Evolutionary conservation across 768 basidiomycete species (phyloP).

Genomic region (Multifurca ochricompacta): DNA sequence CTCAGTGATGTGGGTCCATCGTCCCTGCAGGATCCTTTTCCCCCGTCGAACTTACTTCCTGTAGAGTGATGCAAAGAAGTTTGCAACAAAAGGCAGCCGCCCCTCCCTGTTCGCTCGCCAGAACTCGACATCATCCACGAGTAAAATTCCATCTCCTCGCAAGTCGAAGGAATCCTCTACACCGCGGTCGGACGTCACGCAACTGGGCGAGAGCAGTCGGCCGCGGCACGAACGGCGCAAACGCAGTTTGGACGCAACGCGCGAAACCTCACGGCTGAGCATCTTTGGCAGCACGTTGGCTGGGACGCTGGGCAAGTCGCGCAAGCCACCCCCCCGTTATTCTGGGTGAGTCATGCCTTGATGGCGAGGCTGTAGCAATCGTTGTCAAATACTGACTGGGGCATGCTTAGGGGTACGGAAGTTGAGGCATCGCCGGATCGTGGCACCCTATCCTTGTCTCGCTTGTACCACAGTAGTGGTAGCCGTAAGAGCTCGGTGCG

Average conservation of each 20-base stretch:
- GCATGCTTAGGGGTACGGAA: conserved; percentile 27
- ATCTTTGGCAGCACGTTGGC: conserved; percentile 69
- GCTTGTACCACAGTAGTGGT: conserved; percentile 32
- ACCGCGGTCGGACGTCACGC: conserved; percentile 17
- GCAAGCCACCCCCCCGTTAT: conserved; percentile 79
- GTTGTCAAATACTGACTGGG: background rate
- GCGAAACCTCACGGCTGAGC: conserved; percentile 50
- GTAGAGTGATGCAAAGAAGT: conserved; percentile 44
- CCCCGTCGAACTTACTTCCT: background rate
- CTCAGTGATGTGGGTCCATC: conserved; percentile 58
- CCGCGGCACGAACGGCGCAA: conserved; percentile 32
- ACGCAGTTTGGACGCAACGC: conserved; percentile 41
- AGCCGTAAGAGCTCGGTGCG: conserved; percentile 38
- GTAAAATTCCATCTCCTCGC: conserved; percentile 24
- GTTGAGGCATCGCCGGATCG: conserved; percentile 38
- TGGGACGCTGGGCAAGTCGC: conserved; percentile 51
- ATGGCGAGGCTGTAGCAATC: background rate
- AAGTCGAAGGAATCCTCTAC: conserved; percentile 25
- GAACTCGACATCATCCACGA: conserved; percentile 30
- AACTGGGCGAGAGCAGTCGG: background rate
- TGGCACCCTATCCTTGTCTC: conserved; percentile 10
- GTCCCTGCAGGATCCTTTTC: background rate
- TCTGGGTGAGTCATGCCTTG: conserved; percentile 42
- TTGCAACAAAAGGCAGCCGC: conserved; percentile 34
- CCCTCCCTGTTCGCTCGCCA: conserved; percentile 59